Percentiles rank a stretch among this genome's conserved stretches.
Evolutionary conservation across 805 yeast species (phyloP).

Genomic region (Teunomyces barrocoloradensis): DNA sequence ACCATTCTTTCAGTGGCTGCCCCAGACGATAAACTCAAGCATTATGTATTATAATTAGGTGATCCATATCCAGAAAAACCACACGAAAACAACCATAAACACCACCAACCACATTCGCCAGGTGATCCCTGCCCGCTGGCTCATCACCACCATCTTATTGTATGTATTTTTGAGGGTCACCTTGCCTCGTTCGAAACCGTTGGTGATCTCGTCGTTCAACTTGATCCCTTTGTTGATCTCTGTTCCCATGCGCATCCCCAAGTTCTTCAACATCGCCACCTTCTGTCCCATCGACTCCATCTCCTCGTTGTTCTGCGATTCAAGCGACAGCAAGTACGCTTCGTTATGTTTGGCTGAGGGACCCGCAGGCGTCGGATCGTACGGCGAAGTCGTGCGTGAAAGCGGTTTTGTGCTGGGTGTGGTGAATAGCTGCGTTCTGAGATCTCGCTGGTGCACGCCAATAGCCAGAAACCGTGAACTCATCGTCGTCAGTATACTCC

Average conservation of each 20-base stretch:
- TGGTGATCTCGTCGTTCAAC: slow-evolving; percentile 41
- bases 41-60: slow-evolving; percentile 13
- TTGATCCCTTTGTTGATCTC: slow-evolving; percentile 42
- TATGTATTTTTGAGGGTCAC: slow-evolving; percentile 41
- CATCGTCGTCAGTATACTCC: slow-evolving; percentile 3
- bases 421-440: slow-evolving; percentile 40
- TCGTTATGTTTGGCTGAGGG: slow-evolving; percentile 41
- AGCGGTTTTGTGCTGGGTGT: slow-evolving; percentile 25
- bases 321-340: slow-evolving; percentile 41
- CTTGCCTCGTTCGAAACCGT: slow-evolving; percentile 38
- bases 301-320: slow-evolving; percentile 43
- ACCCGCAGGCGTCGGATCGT: slow-evolving; percentile 25
- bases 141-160: slow-evolving; percentile 44
- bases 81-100: slow-evolving; percentile 32
- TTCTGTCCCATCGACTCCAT: slow-evolving; percentile 40
- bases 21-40: slow-evolving; percentile 4
- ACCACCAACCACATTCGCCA: slow-evolving; percentile 46
- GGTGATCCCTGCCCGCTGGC: slow-evolving; percentile 44
- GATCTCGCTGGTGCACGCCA: slow-evolving; percentile 40
- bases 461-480: slow-evolving; percentile 14
- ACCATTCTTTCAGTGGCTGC: slow-evolving; percentile 6
- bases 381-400: slow-evolving; percentile 36
- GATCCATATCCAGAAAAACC: slow-evolving; percentile 45
- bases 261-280: slow-evolving; percentile 39
- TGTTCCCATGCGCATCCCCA: slow-evolving; percentile 42